Evolutionary conservation across 306 rosid species (phyloP), one percentile per base, ranked within the genome.

Genomic region (Sesbania bispinosa): DNA sequence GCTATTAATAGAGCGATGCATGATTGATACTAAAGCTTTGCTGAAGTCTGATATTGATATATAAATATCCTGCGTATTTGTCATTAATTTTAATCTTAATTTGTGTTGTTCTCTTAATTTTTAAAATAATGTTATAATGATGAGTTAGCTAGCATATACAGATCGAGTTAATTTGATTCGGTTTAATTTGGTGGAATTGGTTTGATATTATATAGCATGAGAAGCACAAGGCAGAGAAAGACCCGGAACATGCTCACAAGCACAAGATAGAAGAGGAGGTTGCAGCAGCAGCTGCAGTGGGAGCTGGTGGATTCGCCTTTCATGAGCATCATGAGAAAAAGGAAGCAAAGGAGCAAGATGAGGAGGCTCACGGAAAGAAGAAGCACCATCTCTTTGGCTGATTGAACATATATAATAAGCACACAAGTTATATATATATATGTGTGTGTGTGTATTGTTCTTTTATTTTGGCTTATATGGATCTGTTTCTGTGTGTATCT

Each of bases 241-340:
- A 92, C 27, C 88, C 93, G 10, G 93, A 92, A 61, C 10, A 87
- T 9, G 88, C 80, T 1, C 89, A 80, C 73, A 85, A 48, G 80
- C 97, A 89, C 90, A 89, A 89, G 90, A 30, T 87, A 52, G 88
- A 79, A 75, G 97, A 92, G 77, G 96, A 92, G 79, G 16, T 87
- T 10, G 93, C 87, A 7, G 93, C 85, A 0, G 87, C 11, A 0
- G 88, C 83, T 2, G 90, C 92, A 2, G 86, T 87, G 1, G 96
- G 86, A 69, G 38, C 87, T 0, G 97, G 93, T 10, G 96, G 97
- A 0, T 87, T 51, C 16, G 92, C 87, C 45, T 85, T 92, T 75
- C 96, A 92, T 32, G 97, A 92, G 81, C 93, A 77, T 42, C 93
- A 84, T 41, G 92, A 87, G 20, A 85, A 87, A 69, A 80, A 87